Base-by-base conservation (phyloP, 306 rosid species). In the Potentilla sterilis region DNA sequence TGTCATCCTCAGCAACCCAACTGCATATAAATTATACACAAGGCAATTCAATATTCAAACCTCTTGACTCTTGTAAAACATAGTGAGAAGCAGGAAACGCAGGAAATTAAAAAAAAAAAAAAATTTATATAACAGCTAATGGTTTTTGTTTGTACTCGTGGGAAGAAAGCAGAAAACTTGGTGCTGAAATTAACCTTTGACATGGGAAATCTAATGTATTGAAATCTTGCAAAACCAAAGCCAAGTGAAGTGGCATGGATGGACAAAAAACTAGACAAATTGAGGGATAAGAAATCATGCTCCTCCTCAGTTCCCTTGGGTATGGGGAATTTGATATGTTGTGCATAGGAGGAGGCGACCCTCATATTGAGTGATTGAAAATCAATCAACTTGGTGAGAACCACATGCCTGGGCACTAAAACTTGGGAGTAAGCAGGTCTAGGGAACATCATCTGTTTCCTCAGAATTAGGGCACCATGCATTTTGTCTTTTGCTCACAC, bases 1-100 rank as follows among this genome's bases (percentile, higher is more conserved):
- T 81, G 68, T 84, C 87, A 66, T 84, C 85, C 71, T 81, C 82
- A 5, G 85, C 83, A 38, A 58, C 78, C 87, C 87, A 84, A 9
- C 87, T 84, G 82, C 72, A 77, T 76, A 61, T 8, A 34, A 1
- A 62, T 21, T 9, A 61, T 15, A 11, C 2, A 59, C 21, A 14
- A 83, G 16, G 9, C 7, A 24, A 44, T 32, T 28, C 4, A 72
- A 40, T 2, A n/a, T 21, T 54, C 49, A 15, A 43, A 5, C 0
- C 13, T 59, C 51, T 54, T 8, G 9, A 47, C 18, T 47, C 54
- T 21, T 18, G n/a, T 43, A 12, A 35, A 58, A 15, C 41, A 57
- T 41, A 24, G 10, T 37, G 9, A 6, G 19, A 44, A 10, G 22
- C 21, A 24, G 41, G 52, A 65, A 15, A 9, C 4, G 4, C 28